A percentile compares a stretch with the other conserved stretches of the same genome.
Evolutionary conservation across 331 rosid species (phyloP).

Genomic region (Stylosanthes scabra): DNA sequence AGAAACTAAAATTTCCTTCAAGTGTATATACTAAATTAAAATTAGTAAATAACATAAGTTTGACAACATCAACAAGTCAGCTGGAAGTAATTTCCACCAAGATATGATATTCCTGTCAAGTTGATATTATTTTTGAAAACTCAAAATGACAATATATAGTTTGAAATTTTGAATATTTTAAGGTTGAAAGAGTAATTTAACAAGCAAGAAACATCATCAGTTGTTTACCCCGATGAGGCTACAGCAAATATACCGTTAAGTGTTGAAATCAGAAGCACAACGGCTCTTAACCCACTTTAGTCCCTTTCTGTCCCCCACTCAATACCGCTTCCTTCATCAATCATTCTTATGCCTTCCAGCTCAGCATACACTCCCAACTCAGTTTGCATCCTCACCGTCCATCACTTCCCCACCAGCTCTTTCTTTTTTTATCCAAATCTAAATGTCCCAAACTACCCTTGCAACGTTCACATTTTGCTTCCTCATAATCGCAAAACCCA

Average conservation of each 20-base stretch:
- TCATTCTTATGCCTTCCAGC: conserved; percentile 38
- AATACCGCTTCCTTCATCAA: not conserved
- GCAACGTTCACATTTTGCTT: conserved; percentile 40
- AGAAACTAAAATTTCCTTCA: too few species aligned
- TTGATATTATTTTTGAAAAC: too few species aligned
- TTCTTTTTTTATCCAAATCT: not conserved
- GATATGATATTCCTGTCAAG: too few species aligned
- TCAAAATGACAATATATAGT: too few species aligned
- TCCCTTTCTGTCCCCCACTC: conserved; percentile 11
- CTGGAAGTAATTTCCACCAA: too few species aligned
- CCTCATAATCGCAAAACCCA: conserved; percentile 1
- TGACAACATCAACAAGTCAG: too few species aligned
- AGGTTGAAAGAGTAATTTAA: too few species aligned
- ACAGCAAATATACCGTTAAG: not conserved
- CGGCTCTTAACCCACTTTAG: conserved; percentile 30
- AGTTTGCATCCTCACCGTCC: conserved; percentile 4
- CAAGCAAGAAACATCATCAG: too few species aligned
- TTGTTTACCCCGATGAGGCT: not conserved
- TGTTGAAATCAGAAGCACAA: conserved; percentile 25
- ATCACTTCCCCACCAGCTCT: not conserved
- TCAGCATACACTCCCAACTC: conserved; percentile 24
- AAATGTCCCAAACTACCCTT: conserved; percentile 54
- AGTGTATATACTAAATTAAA: too few species aligned
- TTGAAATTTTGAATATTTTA: too few species aligned
- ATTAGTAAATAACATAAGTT: too few species aligned